A percentile compares a stretch with the other conserved stretches of the same genome.
Conservation (phyloP, 2,329 filamentous ascomycete genomes). For the Arthrinium puccinioides region DNA sequence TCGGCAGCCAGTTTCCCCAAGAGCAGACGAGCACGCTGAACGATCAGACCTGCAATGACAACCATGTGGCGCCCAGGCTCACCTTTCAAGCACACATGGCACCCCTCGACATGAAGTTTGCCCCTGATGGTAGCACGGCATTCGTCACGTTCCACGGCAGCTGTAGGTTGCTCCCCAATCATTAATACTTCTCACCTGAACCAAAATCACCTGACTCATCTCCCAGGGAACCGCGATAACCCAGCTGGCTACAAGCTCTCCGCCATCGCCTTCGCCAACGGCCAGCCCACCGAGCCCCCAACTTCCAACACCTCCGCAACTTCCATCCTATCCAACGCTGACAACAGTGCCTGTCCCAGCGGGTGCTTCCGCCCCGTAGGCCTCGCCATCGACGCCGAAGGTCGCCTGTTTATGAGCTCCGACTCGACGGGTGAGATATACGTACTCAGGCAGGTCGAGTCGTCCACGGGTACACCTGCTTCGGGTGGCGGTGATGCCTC, state of each 20-base stretch:
- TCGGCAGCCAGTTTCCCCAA: constrained; percentile 42
- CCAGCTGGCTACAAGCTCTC: constrained; percentile 41
- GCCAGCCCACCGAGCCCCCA: constrained; percentile 29
- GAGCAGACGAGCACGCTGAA: constrained; percentile 21
- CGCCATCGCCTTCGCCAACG: constrained; percentile 30
- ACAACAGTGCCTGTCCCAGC: constrained; percentile 44
- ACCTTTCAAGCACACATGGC: constrained; percentile 59
- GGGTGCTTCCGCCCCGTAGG: constrained; percentile 57
- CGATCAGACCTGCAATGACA: constrained; percentile 36
- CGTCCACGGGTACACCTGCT: neutral
- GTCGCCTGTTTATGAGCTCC: constrained; percentile 9
- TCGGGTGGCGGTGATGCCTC: neutral
- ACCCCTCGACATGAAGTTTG: constrained; percentile 65
- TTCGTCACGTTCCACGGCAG: constrained; percentile 67
- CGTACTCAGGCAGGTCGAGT: constrained; percentile 5
- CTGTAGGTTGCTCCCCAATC: constrained; percentile 36
- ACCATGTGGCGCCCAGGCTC: constrained; percentile 43
- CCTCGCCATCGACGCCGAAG: constrained; percentile 29
- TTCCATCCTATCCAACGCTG: constrained; percentile 47
- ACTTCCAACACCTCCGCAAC: constrained; percentile 37
- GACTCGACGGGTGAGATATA: constrained; percentile 10
- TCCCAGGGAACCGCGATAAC: constrained; percentile 31
- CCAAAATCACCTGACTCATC: too few relatives aligned
- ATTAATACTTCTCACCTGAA: neutral
- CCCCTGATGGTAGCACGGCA: constrained; percentile 45